These are phyloP conservation scores for Wickerhamomyces sp. DNA, from an alignment of 1,139 yeast genomes.

Conservation along the genomic window DNA sequence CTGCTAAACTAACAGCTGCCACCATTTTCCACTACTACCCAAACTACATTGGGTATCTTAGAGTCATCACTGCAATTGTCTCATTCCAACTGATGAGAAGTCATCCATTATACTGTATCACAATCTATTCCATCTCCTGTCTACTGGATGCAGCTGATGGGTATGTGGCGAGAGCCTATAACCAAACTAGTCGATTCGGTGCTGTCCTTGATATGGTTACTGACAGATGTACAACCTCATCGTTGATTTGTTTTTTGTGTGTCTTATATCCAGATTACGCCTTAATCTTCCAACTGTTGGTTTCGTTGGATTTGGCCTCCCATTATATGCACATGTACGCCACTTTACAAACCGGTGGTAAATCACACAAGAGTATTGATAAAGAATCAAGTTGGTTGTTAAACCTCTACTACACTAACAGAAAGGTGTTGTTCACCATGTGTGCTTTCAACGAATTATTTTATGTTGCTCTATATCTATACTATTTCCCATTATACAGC, in stretches of 20 bases:
- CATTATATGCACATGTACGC: slow-evolving; percentile 99
- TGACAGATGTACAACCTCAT: slow-evolving; percentile 93
- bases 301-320: slow-evolving; percentile 86
- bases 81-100: slow-evolving; percentile 78
- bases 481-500: slow-evolving; percentile 40
- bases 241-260: slow-evolving; percentile 80
- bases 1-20: slow-evolving; percentile 25
- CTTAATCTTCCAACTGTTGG: slow-evolving; percentile 72
- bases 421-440: slow-evolving; percentile 75
- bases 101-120: slow-evolving; percentile 75
- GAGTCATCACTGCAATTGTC: slow-evolving; percentile 75
- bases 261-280: slow-evolving; percentile 67
- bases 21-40: slow-evolving; percentile 80
- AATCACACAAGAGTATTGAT: slow-evolving; percentile 81
- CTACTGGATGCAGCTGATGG: slow-evolving; percentile 96
- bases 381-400: slow-evolving; percentile 66
- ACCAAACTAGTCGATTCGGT: slow-evolving; percentile 90
- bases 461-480: slow-evolving; percentile 83
- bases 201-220: slow-evolving; percentile 99
- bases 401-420: slow-evolving; percentile 81
- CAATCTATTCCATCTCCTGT: slow-evolving; percentile 82
- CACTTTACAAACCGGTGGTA: slow-evolving; percentile 71
- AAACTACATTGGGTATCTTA: slow-evolving; percentile 81
- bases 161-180: slow-evolving; percentile 82
- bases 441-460: slow-evolving; percentile 93